Evolutionary conservation across 2,329 filamentous ascomycete species (phyloP).

Genomic region (Neofusicoccum kwambonambiense): DNA sequence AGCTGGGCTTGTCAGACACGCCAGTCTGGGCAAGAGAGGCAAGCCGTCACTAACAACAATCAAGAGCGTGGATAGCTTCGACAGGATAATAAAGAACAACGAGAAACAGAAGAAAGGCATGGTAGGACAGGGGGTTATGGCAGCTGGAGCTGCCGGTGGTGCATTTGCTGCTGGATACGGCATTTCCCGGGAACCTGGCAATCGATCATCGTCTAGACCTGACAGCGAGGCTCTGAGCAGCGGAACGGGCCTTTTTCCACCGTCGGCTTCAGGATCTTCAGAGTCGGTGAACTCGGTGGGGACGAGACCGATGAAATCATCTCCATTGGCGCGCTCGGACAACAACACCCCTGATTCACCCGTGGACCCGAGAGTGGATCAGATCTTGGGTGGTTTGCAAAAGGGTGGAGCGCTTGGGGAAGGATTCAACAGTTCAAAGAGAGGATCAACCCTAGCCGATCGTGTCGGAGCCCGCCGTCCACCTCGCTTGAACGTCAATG

Average conservation of each 20-base stretch:
- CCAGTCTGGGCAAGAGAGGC: constrained; percentile 48
- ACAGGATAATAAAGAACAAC: constrained; percentile 21
- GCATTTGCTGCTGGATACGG: constrained; percentile 28
- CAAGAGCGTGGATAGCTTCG: constrained; percentile 42
- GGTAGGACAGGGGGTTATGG: constrained; percentile 17
- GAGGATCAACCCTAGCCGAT: constrained; percentile 37
- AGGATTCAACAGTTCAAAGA: constrained; percentile 30
- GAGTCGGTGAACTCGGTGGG: constrained; percentile 34
- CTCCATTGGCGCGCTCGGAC: neutral
- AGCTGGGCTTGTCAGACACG: constrained; percentile 45
- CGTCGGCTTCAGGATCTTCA: constrained; percentile 27
- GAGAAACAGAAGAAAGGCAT: constrained; percentile 21
- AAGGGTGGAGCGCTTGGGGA: constrained; percentile 34
- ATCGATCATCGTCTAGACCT: constrained; percentile 23
- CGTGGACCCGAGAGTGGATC: constrained; percentile 23
- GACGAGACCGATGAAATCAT: constrained; percentile 20
- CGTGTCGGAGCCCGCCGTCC: constrained; percentile 53
- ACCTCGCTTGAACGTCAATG: constrained; percentile 76
- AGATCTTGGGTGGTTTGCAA: constrained; percentile 29
- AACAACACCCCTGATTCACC: constrained; percentile 20
- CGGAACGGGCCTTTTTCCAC: constrained; percentile 34
- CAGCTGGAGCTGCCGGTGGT: constrained; percentile 19
- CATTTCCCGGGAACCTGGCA: constrained; percentile 4
- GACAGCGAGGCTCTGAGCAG: constrained; percentile 29
- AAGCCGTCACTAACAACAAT: constrained; percentile 50